A percentile compares a stretch with the other conserved stretches of the same genome.
phyloP scores from a whole-genome alignment of 2,329 filamentous ascomycete species.

The Penicillium concentricum region DNA sequence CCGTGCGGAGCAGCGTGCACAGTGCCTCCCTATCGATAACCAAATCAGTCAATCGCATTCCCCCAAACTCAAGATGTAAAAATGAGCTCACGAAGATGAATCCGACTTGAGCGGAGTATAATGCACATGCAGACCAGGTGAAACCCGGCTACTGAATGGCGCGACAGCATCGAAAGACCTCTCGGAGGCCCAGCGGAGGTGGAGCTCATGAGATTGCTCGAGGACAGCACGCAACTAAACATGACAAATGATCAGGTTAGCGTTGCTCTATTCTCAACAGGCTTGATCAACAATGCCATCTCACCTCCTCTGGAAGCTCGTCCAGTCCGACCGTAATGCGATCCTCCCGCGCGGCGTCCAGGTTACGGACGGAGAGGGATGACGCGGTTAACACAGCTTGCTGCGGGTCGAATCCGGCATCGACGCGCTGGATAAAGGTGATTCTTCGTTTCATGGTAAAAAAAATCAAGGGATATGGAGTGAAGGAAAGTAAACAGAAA shows the following conservation, averaged over 20 bases:
- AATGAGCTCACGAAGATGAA: slow-evolving; percentile 33
- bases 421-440: slow-evolving; percentile 71
- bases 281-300: neutral
- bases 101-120: slow-evolving; percentile 59
- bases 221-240: slow-evolving; percentile 62
- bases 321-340: slow-evolving; percentile 69
- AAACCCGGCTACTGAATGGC: slow-evolving; percentile 72
- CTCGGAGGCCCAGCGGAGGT: slow-evolving; percentile 74
- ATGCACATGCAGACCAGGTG: slow-evolving; percentile 79
- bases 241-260: neutral
- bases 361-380: slow-evolving; percentile 55
- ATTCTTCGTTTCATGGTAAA: slow-evolving; percentile 50
- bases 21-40: slow-evolving; percentile 46
- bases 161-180: slow-evolving; percentile 57
- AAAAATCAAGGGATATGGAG: neutral
- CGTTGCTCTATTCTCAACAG: too few species aligned
- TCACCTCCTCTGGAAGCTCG: slow-evolving; percentile 69
- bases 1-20: slow-evolving; percentile 58
- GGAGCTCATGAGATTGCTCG: slow-evolving; percentile 66
- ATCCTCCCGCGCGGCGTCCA: slow-evolving; percentile 74
- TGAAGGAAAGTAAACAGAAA: neutral
- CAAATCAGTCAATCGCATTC: slow-evolving; percentile 7
- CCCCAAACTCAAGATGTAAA: neutral
- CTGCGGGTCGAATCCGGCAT: slow-evolving; percentile 63
- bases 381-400: slow-evolving; percentile 58